These are phyloP conservation scores for Wickerhamiella parazyma DNA, from an alignment of 805 yeast species.

Conservation along the genomic window DNA sequence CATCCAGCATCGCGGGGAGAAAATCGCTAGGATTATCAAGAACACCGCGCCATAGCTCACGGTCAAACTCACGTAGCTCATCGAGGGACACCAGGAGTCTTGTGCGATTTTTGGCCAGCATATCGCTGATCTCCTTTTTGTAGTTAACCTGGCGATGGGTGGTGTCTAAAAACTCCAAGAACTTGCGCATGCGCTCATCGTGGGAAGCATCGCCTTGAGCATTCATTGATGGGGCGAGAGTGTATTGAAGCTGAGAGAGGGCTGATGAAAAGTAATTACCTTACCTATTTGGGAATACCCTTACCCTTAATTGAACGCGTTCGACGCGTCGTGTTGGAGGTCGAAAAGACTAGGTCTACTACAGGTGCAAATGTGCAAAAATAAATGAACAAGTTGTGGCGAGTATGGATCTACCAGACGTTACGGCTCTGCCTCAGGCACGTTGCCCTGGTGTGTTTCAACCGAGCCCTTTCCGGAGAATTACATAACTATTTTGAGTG, in stretches of 20 bases:
- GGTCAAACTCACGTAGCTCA: constrained; percentile 75
- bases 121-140: constrained; percentile 52
- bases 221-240: not conserved
- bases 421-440: no score
- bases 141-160: constrained; percentile 46
- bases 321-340: no score
- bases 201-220: constrained; percentile 29
- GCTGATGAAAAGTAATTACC: constrained; percentile 6
- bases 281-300: constrained; percentile 9
- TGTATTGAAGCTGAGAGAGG: not conserved
- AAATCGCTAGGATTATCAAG: constrained; percentile 67
- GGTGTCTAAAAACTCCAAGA: constrained; percentile 70
- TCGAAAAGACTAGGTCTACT: no score
- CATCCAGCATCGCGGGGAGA: constrained; percentile 80
- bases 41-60: constrained; percentile 63
- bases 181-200: constrained; percentile 74
- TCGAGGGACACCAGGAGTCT: constrained; percentile 70
- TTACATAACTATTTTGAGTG: no score
- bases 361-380: no score
- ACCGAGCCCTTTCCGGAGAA: no score
- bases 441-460: no score
- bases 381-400: no score
- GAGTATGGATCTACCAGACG: no score
- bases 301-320: not conserved
- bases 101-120: constrained; percentile 53